Evolutionary conservation across 192 early-diverging fungal species (phyloP).

Genomic region (Coemansia sp.): DNA sequence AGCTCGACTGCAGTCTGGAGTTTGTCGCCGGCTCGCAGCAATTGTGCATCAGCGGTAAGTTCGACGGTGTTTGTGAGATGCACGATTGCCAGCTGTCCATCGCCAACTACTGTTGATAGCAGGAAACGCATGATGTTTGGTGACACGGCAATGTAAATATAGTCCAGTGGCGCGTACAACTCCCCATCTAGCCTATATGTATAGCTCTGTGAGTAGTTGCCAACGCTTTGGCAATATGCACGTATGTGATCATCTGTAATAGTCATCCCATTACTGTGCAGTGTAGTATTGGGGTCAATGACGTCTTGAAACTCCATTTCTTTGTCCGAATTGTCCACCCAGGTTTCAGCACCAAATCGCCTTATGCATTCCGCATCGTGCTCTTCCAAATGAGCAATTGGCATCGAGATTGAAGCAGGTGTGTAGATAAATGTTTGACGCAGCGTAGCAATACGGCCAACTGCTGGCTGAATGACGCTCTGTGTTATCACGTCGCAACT

Average conservation of each 20-base stretch:
- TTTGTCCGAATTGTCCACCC: constrained; percentile 17
- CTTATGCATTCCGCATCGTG: neutral
- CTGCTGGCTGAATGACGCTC: constrained; percentile 48
- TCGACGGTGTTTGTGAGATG: constrained; percentile 85
- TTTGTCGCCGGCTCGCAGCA: constrained; percentile 67
- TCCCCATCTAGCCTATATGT: constrained; percentile 33
- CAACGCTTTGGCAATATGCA: constrained; percentile 30
- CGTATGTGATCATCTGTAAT: constrained; percentile 10
- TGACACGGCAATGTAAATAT: constrained; percentile 79
- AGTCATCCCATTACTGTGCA: neutral
- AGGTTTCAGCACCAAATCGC: constrained; percentile 5
- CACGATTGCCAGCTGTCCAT: constrained; percentile 80
- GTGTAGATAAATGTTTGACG: constrained; percentile 14
- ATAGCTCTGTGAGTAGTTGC: constrained; percentile 24
- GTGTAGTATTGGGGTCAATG: neutral
- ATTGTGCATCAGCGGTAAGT: constrained; percentile 59
- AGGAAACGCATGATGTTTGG: constrained; percentile 76
- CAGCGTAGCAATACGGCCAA: constrained; percentile 35
- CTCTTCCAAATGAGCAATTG: constrained; percentile 15
- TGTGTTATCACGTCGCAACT: constrained; percentile 58
- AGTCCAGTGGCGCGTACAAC: constrained; percentile 81
- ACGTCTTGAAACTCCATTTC: constrained; percentile 10
- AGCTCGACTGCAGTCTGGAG: too few relatives aligned
- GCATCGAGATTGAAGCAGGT: constrained; percentile 12
- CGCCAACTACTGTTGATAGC: constrained; percentile 80